Percentiles rank a stretch among this genome's conserved stretches.
Conservation (phyloP, 768 basidiomycete species). For the Kwoniella botswanensis region DNA sequence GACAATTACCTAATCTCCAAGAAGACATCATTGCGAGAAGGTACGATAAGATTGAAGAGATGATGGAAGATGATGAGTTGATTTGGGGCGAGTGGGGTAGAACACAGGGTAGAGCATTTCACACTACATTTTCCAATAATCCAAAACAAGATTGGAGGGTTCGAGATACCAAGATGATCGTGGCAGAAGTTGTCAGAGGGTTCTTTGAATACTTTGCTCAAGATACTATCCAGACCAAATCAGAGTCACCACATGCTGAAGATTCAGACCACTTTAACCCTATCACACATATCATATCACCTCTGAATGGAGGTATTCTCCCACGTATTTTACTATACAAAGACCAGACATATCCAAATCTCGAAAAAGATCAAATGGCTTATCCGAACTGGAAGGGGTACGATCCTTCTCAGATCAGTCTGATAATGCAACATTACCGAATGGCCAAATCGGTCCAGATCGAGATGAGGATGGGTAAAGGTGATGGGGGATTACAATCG, state of each 20-base stretch:
- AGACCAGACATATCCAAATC: neutral
- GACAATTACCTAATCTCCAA: constrained; percentile 3
- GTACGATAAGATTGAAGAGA: neutral
- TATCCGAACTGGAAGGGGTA: neutral
- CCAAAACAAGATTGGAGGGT: neutral
- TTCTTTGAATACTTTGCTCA: neutral
- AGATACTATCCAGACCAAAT: neutral
- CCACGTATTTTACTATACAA: neutral
- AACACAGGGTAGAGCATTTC: neutral
- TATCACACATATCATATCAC: constrained; percentile 1
- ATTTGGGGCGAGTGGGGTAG: constrained; percentile 5
- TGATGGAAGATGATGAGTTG: constrained; percentile 1
- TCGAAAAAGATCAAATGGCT: neutral
- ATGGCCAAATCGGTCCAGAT: neutral
- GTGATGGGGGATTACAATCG: neutral
- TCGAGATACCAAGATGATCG: neutral
- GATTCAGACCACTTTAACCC: neutral
- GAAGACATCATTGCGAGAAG: neutral
- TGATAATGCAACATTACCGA: neutral
- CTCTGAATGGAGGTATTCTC: constrained; percentile 2
- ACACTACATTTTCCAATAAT: neutral
- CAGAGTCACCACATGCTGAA: neutral
- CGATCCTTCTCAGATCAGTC: neutral
- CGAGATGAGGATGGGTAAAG: neutral
- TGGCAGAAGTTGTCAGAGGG: constrained; percentile 1